Evolutionary conservation across 1,284 basidiomycete genomes (phyloP).

Genomic region (Kalmanozyma brasiliensis): DNA sequence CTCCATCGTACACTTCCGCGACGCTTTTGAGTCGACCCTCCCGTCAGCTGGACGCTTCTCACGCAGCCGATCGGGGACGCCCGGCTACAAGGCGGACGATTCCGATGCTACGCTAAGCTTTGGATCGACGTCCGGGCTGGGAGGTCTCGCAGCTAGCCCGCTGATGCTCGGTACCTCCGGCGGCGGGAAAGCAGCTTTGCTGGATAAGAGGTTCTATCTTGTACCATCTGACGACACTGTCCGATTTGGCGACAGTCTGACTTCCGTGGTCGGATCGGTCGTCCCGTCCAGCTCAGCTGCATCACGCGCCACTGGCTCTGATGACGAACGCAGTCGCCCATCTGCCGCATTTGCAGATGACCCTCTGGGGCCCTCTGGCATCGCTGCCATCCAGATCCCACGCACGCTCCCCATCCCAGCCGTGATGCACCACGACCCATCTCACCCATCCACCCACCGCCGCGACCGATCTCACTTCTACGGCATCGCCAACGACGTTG

Average conservation of each 20-base stretch:
- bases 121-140: conserved; percentile 20
- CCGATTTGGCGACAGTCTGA: conserved; percentile 79
- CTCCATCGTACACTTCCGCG: conserved; percentile 43
- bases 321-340: conserved; percentile 10
- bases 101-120: conserved; percentile 12
- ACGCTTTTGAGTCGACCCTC: conserved; percentile 29
- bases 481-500: conserved; percentile 54
- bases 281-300: conserved; percentile 2
- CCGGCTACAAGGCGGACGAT: conserved; percentile 9
- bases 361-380: conserved; percentile 33
- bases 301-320: conserved; percentile 7
- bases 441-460: conserved; percentile 7
- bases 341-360: conserved; percentile 18
- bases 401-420: conserved; percentile 35
- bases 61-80: conserved; percentile 27
- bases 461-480: conserved; percentile 43
- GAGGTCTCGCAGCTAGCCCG: conserved; percentile 44
- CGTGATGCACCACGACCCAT: conserved; percentile 21
- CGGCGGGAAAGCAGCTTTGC: conserved; percentile 31
- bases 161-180: conserved; percentile 34
- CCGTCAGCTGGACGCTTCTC: conserved; percentile 13
- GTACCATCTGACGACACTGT: conserved; percentile 80
- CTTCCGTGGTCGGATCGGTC: conserved; percentile 63
- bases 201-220: conserved; percentile 73
- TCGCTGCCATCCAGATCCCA: conserved; percentile 36